Evolutionary conservation across 1,284 basidiomycete genomes (phyloP).

Genomic region (Cutaneotrichosporon daszewskae): DNA sequence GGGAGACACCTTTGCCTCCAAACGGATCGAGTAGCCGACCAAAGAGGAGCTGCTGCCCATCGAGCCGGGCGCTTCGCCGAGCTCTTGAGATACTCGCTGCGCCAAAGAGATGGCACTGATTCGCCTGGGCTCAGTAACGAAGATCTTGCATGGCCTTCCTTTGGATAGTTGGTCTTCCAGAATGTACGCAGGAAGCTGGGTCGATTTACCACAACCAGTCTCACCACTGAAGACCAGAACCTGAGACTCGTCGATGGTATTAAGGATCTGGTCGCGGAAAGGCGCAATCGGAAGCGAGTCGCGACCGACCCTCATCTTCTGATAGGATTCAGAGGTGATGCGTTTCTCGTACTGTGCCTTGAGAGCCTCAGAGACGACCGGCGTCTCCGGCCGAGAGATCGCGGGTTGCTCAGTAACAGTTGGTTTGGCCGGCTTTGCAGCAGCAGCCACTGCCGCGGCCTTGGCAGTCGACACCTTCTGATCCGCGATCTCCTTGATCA

Average conservation of each 20-base stretch:
- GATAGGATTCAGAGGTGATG: constrained; percentile 62
- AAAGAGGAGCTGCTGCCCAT: constrained; percentile 75
- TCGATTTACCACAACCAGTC: constrained; percentile 98
- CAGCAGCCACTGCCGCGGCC: too few relatives aligned
- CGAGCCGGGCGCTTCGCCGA: constrained; percentile 78
- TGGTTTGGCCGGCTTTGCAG: too few relatives aligned
- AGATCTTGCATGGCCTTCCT: constrained; percentile 84
- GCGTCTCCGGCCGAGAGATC: too few relatives aligned
- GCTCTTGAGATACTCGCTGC: constrained; percentile 86
- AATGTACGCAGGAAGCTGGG: constrained; percentile 91
- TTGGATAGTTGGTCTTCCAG: constrained; percentile 81
- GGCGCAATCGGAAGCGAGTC: constrained; percentile 79
- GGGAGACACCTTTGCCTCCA: constrained; percentile 80
- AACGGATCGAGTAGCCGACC: constrained; percentile 90
- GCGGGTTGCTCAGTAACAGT: too few relatives aligned
- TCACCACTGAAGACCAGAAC: constrained; percentile 92
- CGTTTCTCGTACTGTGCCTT: constrained; percentile 58
- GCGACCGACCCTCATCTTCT: constrained; percentile 63
- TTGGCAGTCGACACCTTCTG: constrained; percentile 49
- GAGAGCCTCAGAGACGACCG: constrained; percentile 43
- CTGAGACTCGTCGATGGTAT: constrained; percentile 69
- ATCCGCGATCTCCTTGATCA: constrained; percentile 59
- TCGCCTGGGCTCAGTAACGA: constrained; percentile 90
- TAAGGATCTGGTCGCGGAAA: constrained; percentile 71
- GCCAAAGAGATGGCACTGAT: constrained; percentile 97